Evolutionary conservation across 1,284 basidiomycete genomes (phyloP).

Genomic region (Apiotrichum gracile): DNA sequence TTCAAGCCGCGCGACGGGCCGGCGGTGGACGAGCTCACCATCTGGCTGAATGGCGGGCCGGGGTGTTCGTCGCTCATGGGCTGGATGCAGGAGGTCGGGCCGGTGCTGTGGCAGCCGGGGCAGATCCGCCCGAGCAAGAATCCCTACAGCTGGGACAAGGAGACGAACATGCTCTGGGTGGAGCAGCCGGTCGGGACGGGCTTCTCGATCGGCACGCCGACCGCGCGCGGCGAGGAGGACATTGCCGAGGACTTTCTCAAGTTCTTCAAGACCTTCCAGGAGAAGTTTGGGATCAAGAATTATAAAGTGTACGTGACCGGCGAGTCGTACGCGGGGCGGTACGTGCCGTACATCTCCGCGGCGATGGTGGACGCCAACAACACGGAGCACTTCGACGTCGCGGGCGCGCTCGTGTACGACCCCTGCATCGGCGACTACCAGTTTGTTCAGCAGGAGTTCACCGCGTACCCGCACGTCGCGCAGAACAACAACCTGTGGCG

Average conservation of each 20-base stretch:
- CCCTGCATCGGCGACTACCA: slow-evolving; percentile 46
- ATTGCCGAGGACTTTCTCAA: slow-evolving; percentile 37
- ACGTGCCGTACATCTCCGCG: slow-evolving; percentile 45
- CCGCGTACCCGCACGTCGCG: slow-evolving; percentile 45
- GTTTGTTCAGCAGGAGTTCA: slow-evolving; percentile 58
- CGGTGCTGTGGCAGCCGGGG: slow-evolving; percentile 62
- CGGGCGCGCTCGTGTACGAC: slow-evolving; percentile 28
- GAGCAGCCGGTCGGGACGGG: slow-evolving; percentile 78
- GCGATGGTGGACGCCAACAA: slow-evolving; percentile 25
- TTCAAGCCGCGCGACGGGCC: slow-evolving; percentile 18
- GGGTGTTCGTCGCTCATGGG: slow-evolving; percentile 69
- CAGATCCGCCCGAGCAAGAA: slow-evolving; percentile 62
- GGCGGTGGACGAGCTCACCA: slow-evolving; percentile 25
- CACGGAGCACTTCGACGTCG: slow-evolving; percentile 17
- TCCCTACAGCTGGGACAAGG: slow-evolving; percentile 70
- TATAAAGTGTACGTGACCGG: slow-evolving; percentile 32
- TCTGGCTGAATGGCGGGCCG: slow-evolving; percentile 23
- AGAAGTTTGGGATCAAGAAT: slow-evolving; percentile 18
- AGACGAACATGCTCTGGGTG: slow-evolving; percentile 45
- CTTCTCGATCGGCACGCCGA: slow-evolving; percentile 66
- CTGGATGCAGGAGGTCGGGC: slow-evolving; percentile 74
- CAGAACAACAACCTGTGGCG: slow-evolving; percentile 18
- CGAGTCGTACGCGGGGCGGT: slow-evolving; percentile 44
- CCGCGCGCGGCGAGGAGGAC: slow-evolving; percentile 49
- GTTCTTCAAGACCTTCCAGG: slow-evolving; percentile 21